phyloP scores from a whole-genome alignment of 140 eudicot genomes.

The Senecio squalidus region DNA sequence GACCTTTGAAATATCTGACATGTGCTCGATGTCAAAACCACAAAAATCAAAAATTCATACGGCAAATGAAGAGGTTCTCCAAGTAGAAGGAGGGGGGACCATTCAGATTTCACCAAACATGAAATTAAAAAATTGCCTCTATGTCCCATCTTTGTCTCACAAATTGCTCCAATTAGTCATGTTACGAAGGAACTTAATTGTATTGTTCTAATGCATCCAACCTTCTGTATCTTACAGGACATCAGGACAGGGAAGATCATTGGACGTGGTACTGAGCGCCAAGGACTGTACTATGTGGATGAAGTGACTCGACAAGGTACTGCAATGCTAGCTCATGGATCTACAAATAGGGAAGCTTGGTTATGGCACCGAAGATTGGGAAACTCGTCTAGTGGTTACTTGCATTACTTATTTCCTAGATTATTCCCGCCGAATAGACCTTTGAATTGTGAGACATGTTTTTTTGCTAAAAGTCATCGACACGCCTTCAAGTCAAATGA shows the following conservation, averaged over 20 bases:
- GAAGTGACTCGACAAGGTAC: not conserved
- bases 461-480: not conserved
- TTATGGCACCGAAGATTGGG: not conserved
- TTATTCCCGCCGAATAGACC: not conserved
- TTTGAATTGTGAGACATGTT: not conserved
- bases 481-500: not conserved
- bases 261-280: not conserved
- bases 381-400: not conserved
- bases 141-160: not conserved
- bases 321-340: not conserved
- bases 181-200: not conserved
- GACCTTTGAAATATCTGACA: conserved; percentile 2
- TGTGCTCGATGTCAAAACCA: not conserved
- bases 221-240: not conserved
- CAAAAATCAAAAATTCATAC: not conserved
- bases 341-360: not conserved
- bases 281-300: not conserved
- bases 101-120: not conserved
- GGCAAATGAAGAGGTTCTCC: conserved; percentile 6
- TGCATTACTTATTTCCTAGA: not conserved
- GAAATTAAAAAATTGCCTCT: not conserved
- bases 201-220: not conserved
- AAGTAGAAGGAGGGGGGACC: conserved; percentile 8
- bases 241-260: not conserved
- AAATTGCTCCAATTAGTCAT: not conserved